Evolutionary conservation across 208 protist genomes (phyloP), one percentile per base, ranked within the genome.

Genomic region (Herpetomonas tarakana): DNA sequence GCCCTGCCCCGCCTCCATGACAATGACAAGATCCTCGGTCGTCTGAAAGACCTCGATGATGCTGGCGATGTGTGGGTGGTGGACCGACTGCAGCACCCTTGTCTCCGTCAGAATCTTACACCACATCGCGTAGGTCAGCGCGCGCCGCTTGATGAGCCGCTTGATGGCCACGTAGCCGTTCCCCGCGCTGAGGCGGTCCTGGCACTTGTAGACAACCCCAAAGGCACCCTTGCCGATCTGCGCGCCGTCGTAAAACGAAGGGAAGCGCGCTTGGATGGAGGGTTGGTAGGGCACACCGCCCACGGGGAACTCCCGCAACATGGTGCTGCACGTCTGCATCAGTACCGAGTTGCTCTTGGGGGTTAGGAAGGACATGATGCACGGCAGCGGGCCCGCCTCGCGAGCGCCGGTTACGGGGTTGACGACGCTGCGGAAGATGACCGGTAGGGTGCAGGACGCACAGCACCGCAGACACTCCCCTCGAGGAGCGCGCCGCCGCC

Each of bases 31-130:
- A 25, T 77, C 38, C 22, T 71, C 56, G 0, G 58, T 67, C 0
- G 83, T 93, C 70, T 93, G 87, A 44, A 93, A 90, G 12, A 81
- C 76, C n/a, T 88, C 76, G 6, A 80, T 38, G 14, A 91, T 49
- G 16, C 55, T 57, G 24, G 77, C 78, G 2, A 93, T 62, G 78
- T 82, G 76, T 19, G 60, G 70, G 62, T 91, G 83, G 18, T 77
- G 31, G n/a, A 78, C 69, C 0, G 59, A 53, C 28, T 66, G 45
- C 51, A 87, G 52, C 22, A 91, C 79, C 11, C 62, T 53, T 41
- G 88, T 44, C 66, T 93, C 83, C n/a, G 62, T 78, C 18, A 75
- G 31, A 1, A 81, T 65, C 35, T 75, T 75, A 3, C 59, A 9
- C 81, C 87, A 93, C 26, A 55, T 58, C 1, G 62, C 52, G 30